Evolutionary conservation across 169 alveolate species (phyloP).

Genomic region (Plasmodium blacklocki): DNA sequence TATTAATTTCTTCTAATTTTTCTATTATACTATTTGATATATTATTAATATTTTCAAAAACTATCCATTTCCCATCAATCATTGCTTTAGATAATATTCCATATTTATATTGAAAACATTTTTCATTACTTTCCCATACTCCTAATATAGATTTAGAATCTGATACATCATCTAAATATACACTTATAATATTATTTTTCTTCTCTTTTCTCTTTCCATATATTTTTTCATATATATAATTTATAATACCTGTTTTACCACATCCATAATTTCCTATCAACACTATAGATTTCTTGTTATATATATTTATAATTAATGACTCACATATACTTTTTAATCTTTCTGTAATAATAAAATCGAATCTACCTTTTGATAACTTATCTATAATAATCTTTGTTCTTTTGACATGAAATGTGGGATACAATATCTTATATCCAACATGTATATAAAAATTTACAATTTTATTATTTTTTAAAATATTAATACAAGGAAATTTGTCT

Average conservation of each 20-base stretch:
- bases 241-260: constrained; percentile 73
- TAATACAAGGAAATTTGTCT: constrained; percentile 36
- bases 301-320: constrained; percentile 27
- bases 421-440: constrained; percentile 17
- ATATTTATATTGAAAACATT: constrained; percentile 84
- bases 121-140: constrained; percentile 86
- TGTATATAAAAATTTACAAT: constrained; percentile 10
- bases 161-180: constrained; percentile 86
- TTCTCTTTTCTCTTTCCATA: constrained; percentile 22
- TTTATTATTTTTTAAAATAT: background rate
- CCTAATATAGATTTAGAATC: constrained; percentile 88
- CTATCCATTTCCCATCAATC: constrained; percentile 86
- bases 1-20: constrained; percentile 80
- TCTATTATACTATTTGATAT: constrained; percentile 82
- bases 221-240: constrained; percentile 44
- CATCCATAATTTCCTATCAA: constrained; percentile 72
- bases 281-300: constrained; percentile 55
- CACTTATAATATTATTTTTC: constrained; percentile 54
- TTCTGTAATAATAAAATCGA: constrained; percentile 32
- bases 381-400: background rate
- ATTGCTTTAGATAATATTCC: constrained; percentile 87
- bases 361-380: constrained; percentile 1
- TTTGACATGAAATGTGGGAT: constrained; percentile 41
- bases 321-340: constrained; percentile 32
- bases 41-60: constrained; percentile 85